Percentiles rank a stretch among this genome's conserved stretches.
phyloP scores from a whole-genome alignment of 176 grass and related monocot species.

The Thinopyrum elongatum region DNA sequence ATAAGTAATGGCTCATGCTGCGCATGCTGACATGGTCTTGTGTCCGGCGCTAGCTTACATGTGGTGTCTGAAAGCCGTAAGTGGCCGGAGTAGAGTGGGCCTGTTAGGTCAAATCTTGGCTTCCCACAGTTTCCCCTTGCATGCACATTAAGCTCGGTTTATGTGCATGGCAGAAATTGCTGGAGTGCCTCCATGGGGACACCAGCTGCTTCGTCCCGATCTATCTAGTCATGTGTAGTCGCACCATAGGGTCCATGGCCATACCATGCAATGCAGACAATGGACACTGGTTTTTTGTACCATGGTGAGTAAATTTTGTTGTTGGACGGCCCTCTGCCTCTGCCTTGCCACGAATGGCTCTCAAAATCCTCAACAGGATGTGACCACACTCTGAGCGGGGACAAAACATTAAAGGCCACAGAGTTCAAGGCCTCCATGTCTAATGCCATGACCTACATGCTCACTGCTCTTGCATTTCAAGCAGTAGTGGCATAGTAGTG shows the following conservation, averaged over 20 bases:
- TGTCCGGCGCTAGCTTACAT: conserved; percentile 24
- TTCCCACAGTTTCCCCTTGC: conserved; percentile 19
- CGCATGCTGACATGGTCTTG: conserved; percentile 15
- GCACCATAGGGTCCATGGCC: conserved; percentile 24
- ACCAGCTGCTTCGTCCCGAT: conserved; percentile 22
- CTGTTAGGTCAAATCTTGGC: conserved; percentile 21
- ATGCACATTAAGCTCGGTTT: conserved; percentile 25
- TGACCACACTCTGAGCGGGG: conserved; percentile 59
- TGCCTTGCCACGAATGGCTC: conserved; percentile 50
- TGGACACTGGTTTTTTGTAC: conserved; percentile 35
- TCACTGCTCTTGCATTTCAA: conserved; percentile 25
- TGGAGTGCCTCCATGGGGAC: conserved; percentile 9
- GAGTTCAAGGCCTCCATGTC: conserved; percentile 54
- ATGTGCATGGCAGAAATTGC: conserved; percentile 31
- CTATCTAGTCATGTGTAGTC: conserved; percentile 23
- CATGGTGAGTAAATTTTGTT: conserved; percentile 39
- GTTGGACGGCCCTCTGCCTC: conserved; percentile 35
- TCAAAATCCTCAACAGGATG: conserved; percentile 63
- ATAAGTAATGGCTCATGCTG: conserved; percentile 9
- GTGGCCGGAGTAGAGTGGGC: conserved; percentile 25
- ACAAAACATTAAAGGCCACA: conserved; percentile 66
- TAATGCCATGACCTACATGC: conserved; percentile 40
- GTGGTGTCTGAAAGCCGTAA: conserved; percentile 33
- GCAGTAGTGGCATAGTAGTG: background rate
- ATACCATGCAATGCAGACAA: conserved; percentile 31